Percentiles rank a stretch among this genome's conserved stretches.
phyloP scores from a whole-genome alignment of 805 yeast genomes.

The Hyphopichia homilentoma region DNA sequence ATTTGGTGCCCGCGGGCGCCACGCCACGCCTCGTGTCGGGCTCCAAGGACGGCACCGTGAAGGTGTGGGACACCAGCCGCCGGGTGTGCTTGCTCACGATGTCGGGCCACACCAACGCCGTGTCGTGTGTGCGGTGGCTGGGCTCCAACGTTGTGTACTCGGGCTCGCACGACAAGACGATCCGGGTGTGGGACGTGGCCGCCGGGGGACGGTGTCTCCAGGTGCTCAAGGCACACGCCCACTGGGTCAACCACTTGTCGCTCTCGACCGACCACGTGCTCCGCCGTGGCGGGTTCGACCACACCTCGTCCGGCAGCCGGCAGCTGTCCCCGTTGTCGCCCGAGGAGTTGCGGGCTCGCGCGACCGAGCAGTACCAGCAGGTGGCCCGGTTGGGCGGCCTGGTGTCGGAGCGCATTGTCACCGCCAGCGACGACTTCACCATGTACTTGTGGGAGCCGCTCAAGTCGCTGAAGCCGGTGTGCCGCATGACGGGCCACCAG shows the following conservation, averaged over 20 bases:
- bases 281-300: constrained; percentile 86
- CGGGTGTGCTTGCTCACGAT: constrained; percentile 66
- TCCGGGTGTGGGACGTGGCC: constrained; percentile 83
- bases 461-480: constrained; percentile 73
- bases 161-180: constrained; percentile 92
- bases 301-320: constrained; percentile 45
- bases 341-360: constrained; percentile 41
- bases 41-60: constrained; percentile 87
- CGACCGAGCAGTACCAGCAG: constrained; percentile 58
- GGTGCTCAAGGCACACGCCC: constrained; percentile 85
- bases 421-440: constrained; percentile 96
- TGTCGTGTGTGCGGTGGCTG: constrained; percentile 97
- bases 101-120: constrained; percentile 85
- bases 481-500: constrained; percentile 97
- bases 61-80: constrained; percentile 81
- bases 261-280: constrained; percentile 86
- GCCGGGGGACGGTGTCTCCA: constrained; percentile 72
- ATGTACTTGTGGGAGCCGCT: constrained; percentile 97
- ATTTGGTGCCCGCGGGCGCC: constrained; percentile 63
- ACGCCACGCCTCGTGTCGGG: constrained; percentile 75
- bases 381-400: constrained; percentile 57
- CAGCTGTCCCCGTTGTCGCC: constrained; percentile 13
- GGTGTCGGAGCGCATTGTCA: constrained; percentile 72
- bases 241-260: constrained; percentile 95
- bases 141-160: constrained; percentile 82